Base-by-base conservation (phyloP, 805 yeast species). In the Wickerhamiella siamensis region DNA sequence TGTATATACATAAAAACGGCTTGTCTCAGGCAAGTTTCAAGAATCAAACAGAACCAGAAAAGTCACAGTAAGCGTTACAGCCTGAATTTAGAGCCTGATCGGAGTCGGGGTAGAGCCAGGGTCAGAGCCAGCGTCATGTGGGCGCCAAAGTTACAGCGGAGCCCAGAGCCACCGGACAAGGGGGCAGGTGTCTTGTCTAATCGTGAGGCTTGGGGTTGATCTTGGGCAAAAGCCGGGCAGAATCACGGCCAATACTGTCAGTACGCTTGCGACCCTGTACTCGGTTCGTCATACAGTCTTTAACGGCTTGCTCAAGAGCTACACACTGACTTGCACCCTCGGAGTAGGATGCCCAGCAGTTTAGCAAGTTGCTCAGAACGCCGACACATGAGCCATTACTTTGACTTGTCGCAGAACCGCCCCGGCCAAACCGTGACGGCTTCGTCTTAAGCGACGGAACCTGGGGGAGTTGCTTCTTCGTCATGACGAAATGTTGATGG, bases 301-400 rank as follows among this genome's bases (percentile, higher is more conserved):
- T 83, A 24, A 45, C 50, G 17, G 39, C 42, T 29, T 61, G 58
- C 55, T 79, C 93, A 37, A 83, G 61, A 5, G 65, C 66, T 19
- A 70, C 65, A 62, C 97, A 87, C 37, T 65, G 69, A 9, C 69
- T 64, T 18, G 79, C 66, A 46, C 91, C 87, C 60, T 84, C 94
- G 38, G 93, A 88, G 62, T 83, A 82, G 19, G 95, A 82, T 2
- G 95, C 93, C 97, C 97, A 87, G 65, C 97, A 87, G 68, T 81
- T 83, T 51, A 87, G 66, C 59, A 87, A 69, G 38, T 83, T 78
- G 1, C 91, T 77, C 87, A 87, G 82, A 48, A 80, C 64, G 43
- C 83, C 84, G 46, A 76, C 60, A 60, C 95, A 86, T 44, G 83
- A 76, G 51, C 49, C 53, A 5, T 31, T 33, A 8, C 33, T 22